phyloP scores from a whole-genome alignment of 2,329 filamentous ascomycete genomes.

The Beauveria medogensis region DNA sequence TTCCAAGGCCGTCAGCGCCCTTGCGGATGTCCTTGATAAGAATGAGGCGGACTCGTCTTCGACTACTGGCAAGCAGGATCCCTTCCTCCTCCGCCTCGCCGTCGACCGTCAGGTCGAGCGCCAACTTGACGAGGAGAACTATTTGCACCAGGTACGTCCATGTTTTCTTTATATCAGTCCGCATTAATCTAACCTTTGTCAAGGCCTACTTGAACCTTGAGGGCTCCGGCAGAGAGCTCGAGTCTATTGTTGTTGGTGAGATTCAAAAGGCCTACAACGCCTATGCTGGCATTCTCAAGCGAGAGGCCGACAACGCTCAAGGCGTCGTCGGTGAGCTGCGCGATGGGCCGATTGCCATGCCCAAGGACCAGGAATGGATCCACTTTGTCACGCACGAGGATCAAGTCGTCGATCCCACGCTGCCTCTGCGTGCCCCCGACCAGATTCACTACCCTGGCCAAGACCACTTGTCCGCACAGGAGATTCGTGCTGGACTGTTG shows the following conservation, averaged over 20 bases:
- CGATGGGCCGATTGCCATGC: slow-evolving; percentile 80
- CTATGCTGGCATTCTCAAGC: slow-evolving; percentile 82
- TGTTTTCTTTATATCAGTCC: not conserved
- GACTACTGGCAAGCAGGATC: slow-evolving; percentile 81
- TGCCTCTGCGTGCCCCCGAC: slow-evolving; percentile 69
- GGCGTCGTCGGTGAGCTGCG: slow-evolving; percentile 73
- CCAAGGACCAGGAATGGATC: slow-evolving; percentile 87
- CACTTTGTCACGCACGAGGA: slow-evolving; percentile 72
- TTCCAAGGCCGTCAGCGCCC: slow-evolving; percentile 64
- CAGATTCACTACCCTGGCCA: slow-evolving; percentile 89
- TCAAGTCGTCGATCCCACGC: slow-evolving; percentile 76
- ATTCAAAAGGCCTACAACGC: slow-evolving; percentile 98
- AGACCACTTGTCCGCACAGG: slow-evolving; percentile 70
- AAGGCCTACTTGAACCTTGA: slow-evolving; percentile 93
- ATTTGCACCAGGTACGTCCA: slow-evolving; percentile 72
- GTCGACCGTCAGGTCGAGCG: slow-evolving; percentile 87
- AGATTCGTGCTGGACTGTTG: slow-evolving; percentile 82
- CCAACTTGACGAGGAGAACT: slow-evolving; percentile 95
- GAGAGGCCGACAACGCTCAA: slow-evolving; percentile 78
- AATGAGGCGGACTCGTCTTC: slow-evolving; percentile 66
- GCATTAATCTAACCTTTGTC: slow-evolving; percentile 14
- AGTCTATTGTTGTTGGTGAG: slow-evolving; percentile 93
- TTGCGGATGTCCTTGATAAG: slow-evolving; percentile 76
- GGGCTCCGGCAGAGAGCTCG: slow-evolving; percentile 85
- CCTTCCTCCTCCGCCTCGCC: slow-evolving; percentile 75